A percentile compares a stretch with the other conserved stretches of the same genome.
phyloP scores from a whole-genome alignment of 768 basidiomycete species.

The Lactarius indigo region DNA sequence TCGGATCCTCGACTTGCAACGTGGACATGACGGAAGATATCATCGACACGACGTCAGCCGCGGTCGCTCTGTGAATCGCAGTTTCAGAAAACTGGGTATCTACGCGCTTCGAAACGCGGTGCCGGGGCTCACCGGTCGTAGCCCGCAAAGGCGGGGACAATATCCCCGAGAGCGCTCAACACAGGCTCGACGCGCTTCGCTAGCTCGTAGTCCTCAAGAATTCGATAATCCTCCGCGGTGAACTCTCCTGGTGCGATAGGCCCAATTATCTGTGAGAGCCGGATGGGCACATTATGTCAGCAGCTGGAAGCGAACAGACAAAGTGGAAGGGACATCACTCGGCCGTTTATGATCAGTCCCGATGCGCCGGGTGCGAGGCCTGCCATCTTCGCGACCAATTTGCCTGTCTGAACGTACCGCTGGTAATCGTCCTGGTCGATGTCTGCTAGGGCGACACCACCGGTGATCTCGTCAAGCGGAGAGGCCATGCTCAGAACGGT shows the following conservation, averaged over 20 bases:
- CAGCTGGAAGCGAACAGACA: background rate
- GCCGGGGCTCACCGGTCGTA: constrained; percentile 7
- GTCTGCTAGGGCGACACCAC: constrained; percentile 34
- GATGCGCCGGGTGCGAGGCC: constrained; percentile 57
- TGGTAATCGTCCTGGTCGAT: constrained; percentile 37
- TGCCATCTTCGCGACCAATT: constrained; percentile 51
- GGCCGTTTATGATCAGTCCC: constrained; percentile 76
- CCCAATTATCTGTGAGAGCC: constrained; percentile 60
- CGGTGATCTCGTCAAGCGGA: constrained; percentile 35
- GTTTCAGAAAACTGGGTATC: background rate
- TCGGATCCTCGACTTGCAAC: constrained; percentile 69
- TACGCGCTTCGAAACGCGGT: background rate
- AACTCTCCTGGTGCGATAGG: constrained; percentile 64
- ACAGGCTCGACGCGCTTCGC: constrained; percentile 67
- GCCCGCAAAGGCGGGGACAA: constrained; percentile 36
- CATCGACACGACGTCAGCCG: constrained; percentile 59
- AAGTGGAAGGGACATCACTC: constrained; percentile 52
- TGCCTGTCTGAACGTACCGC: constrained; percentile 44
- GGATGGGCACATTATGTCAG: background rate
- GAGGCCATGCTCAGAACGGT: constrained; percentile 36
- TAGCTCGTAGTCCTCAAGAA: constrained; percentile 71
- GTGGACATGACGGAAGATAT: constrained; percentile 70
- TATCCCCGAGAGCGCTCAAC: constrained; percentile 55
- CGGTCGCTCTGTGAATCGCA: constrained; percentile 41
- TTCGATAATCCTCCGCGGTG: constrained; percentile 62